Percentiles rank a stretch among this genome's conserved stretches.
These are phyloP conservation scores for Termitomyces sp. DNA, from an alignment of 768 basidiomycete species.

Conservation along the genomic window DNA sequence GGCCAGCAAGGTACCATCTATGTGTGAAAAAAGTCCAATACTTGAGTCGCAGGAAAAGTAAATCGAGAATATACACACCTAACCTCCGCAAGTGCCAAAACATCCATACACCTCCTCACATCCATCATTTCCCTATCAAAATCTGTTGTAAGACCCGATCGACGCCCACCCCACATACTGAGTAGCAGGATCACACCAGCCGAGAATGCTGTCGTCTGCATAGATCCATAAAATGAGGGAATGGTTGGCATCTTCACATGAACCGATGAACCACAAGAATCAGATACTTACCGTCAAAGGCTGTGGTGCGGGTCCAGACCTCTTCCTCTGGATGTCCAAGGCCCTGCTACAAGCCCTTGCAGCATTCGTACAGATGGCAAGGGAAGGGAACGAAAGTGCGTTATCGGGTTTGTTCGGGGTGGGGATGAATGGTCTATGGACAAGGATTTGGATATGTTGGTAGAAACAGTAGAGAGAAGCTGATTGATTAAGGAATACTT, in stretches of 20 bases:
- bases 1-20: slow-evolving; percentile 39
- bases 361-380: slow-evolving; percentile 75
- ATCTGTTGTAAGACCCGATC: slow-evolving; percentile 42
- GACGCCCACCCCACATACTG: slow-evolving; percentile 63
- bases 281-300: slow-evolving; percentile 28
- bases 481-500: slow-evolving; percentile 53
- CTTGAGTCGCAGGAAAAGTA: not conserved
- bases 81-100: slow-evolving; percentile 35
- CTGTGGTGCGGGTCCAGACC: slow-evolving; percentile 23
- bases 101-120: slow-evolving; percentile 57
- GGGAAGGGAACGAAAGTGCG: slow-evolving; percentile 50
- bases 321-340: slow-evolving; percentile 49
- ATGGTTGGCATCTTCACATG: not conserved
- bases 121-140: slow-evolving; percentile 52
- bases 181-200: slow-evolving; percentile 56
- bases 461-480: slow-evolving; percentile 44
- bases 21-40: not conserved
- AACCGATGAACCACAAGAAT: not conserved
- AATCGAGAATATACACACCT: slow-evolving; percentile 14
- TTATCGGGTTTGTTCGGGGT: slow-evolving; percentile 39
- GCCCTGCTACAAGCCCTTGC: slow-evolving; percentile 77
- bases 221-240: not conserved
- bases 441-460: slow-evolving; percentile 62
- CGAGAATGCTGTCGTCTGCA: slow-evolving; percentile 36
- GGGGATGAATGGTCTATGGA: slow-evolving; percentile 78